These are phyloP conservation scores for Xerocomellus chrysenteron DNA, from an alignment of 768 basidiomycete species.

Conservation along the genomic window DNA sequence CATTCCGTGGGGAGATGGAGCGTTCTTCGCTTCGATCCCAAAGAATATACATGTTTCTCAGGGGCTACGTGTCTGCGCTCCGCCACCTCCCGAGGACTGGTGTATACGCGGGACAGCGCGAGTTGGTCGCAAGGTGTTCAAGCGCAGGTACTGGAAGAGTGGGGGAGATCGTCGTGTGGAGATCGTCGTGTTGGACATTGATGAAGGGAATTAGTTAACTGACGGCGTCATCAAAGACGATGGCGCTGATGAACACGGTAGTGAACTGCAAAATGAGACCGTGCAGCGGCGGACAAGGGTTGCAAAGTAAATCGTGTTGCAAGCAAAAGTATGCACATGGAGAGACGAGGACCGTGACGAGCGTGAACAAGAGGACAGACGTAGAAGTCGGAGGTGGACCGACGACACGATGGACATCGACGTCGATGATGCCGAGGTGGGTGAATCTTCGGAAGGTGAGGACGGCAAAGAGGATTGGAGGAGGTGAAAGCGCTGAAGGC, in stretches of 20 bases:
- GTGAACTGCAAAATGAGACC: constrained; percentile 35
- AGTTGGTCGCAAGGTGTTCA: constrained; percentile 87
- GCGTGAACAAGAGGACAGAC: too few species aligned
- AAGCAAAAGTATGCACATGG: too few species aligned
- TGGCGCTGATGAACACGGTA: constrained; percentile 44
- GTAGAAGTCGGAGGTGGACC: too few species aligned
- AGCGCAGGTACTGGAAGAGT: constrained; percentile 90
- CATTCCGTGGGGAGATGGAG: constrained; percentile 79
- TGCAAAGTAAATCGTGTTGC: too few species aligned
- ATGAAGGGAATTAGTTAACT: constrained; percentile 53
- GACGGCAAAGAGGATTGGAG: too few species aligned
- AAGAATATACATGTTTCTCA: constrained; percentile 49
- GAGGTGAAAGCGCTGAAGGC: too few species aligned
- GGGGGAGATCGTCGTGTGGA: constrained; percentile 66
- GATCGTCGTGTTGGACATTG: constrained; percentile 72
- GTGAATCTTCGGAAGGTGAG: too few species aligned
- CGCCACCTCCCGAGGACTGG: constrained; percentile 91
- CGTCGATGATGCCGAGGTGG: too few species aligned
- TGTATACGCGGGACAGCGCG: constrained; percentile 95
- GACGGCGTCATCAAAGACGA: constrained; percentile 87
- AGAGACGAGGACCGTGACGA: too few species aligned
- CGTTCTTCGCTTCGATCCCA: constrained; percentile 62
- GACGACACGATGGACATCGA: too few species aligned
- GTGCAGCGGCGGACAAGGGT: constrained; percentile 67
- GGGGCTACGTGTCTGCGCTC: constrained; percentile 48